Conservation (phyloP, 2,329 filamentous ascomycete genomes). For the Botrytis aclada region DNA sequence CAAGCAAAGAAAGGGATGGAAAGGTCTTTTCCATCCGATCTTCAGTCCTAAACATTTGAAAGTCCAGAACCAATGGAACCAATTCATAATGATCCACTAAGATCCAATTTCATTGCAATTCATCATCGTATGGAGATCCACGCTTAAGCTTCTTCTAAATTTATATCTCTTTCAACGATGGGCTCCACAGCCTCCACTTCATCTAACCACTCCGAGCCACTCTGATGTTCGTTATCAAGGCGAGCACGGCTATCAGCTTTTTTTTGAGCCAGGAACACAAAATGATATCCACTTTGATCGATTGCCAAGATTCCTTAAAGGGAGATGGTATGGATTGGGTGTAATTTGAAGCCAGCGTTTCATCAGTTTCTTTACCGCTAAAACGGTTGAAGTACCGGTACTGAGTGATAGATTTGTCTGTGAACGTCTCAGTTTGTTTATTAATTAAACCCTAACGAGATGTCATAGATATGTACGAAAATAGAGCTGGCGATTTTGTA, state of each 20-base stretch:
- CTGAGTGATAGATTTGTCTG: not conserved
- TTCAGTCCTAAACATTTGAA: not conserved
- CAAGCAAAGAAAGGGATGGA: constrained; percentile 9
- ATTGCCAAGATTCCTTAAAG: not conserved
- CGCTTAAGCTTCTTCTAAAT: constrained; percentile 1
- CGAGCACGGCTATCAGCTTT: not conserved
- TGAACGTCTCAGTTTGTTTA: not conserved
- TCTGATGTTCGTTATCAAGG: not conserved
- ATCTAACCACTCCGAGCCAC: not conserved
- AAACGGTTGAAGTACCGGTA: not conserved
- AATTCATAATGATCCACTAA: not conserved
- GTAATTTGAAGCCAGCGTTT: not conserved
- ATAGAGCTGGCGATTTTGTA: not conserved
- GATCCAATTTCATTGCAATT: not conserved
- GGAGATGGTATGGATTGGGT: not conserved
- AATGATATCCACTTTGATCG: not conserved
- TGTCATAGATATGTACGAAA: not conserved
- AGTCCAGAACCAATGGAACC: constrained; percentile 8
- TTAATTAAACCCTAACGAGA: not conserved
- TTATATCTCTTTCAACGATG: not conserved
- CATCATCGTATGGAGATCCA: constrained; percentile 6
- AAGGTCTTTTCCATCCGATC: not conserved
- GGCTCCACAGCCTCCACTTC: not conserved
- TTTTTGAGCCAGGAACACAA: not conserved
- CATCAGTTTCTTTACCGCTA: not conserved